Percentiles rank a stretch among this genome's conserved stretches.
Evolutionary conservation across 306 rosid genomes (phyloP).

Genomic region (Macrotyloma uniflorum): DNA sequence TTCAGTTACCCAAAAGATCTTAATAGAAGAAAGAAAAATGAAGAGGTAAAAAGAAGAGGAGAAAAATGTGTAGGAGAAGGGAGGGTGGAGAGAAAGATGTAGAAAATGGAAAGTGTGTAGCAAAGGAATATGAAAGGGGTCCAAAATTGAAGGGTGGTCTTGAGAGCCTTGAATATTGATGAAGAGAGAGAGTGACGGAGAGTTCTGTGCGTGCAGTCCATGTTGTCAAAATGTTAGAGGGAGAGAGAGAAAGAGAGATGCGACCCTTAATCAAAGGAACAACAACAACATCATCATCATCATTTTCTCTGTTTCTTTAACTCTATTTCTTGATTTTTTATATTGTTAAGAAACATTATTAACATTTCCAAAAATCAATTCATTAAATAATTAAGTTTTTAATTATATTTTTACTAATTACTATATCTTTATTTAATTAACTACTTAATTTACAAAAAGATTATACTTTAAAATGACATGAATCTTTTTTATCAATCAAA

Average conservation of each 20-base stretch:
- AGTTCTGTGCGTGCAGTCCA: slow-evolving; percentile 52
- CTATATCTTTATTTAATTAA: too few species aligned
- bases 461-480: too few species aligned
- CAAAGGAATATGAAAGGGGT: neutral
- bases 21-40: neutral
- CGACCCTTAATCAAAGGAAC: slow-evolving; percentile 20
- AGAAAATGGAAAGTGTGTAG: neutral
- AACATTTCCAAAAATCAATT: too few species aligned
- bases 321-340: neutral
- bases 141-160: slow-evolving; percentile 19
- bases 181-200: slow-evolving; percentile 37
- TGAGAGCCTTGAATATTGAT: slow-evolving; percentile 4
- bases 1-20: slow-evolving; percentile 12
- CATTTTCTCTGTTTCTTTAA: neutral
- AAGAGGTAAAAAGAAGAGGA: neutral
- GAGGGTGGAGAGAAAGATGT: neutral
- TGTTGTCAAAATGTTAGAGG: slow-evolving; percentile 36
- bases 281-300: slow-evolving; percentile 9
- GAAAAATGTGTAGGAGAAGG: neutral
- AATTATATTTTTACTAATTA: too few species aligned
- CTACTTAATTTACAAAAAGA: too few species aligned
- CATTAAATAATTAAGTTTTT: too few species aligned
- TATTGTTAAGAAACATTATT: too few species aligned
- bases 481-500: too few species aligned
- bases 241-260: neutral